These are phyloP conservation scores for Blastobotrys apis DNA, from an alignment of 1,139 yeast genomes.

Conservation along the genomic window DNA sequence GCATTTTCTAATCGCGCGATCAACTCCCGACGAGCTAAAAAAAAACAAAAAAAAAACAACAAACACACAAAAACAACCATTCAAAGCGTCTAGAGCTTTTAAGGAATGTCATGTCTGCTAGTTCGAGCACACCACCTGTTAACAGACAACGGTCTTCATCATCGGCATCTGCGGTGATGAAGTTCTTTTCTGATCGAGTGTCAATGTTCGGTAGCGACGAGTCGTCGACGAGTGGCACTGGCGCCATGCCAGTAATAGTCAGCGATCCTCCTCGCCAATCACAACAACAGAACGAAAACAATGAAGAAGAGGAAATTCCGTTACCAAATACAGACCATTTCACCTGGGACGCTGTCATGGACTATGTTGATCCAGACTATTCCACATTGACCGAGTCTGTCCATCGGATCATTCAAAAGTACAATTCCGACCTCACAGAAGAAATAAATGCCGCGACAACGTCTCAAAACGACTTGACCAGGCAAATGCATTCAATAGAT, in stretches of 20 bases:
- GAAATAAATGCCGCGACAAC: conserved; percentile 19
- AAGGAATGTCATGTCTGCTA: too few relatives aligned
- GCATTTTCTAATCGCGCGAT: too few relatives aligned
- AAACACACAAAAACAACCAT: too few relatives aligned
- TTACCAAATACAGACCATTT: conserved; percentile 24
- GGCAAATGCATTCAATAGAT: conserved; percentile 22
- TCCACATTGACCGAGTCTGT: conserved; percentile 17
- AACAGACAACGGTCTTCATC: conserved; percentile 8
- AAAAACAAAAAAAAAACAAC: too few relatives aligned
- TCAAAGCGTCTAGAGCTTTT: too few relatives aligned
- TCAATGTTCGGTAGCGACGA: conserved; percentile 5
- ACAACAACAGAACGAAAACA: background rate
- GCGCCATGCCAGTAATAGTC: background rate
- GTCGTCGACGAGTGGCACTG: background rate
- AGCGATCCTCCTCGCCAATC: conserved; percentile 5
- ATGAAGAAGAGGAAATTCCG: conserved; percentile 13
- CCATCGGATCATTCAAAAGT: conserved; percentile 14
- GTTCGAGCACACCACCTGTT: too few relatives aligned
- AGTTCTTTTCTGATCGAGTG: conserved; percentile 7
- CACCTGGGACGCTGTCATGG: conserved; percentile 17
- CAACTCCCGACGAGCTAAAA: too few relatives aligned
- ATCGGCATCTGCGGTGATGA: conserved; percentile 7
- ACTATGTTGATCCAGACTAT: conserved; percentile 14
- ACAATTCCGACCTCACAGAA: conserved; percentile 20
- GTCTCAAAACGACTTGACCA: conserved; percentile 20